A percentile compares a stretch with the other conserved stretches of the same genome.
phyloP scores from a whole-genome alignment of 1,284 basidiomycete genomes.

The Ganoderma sp. region DNA sequence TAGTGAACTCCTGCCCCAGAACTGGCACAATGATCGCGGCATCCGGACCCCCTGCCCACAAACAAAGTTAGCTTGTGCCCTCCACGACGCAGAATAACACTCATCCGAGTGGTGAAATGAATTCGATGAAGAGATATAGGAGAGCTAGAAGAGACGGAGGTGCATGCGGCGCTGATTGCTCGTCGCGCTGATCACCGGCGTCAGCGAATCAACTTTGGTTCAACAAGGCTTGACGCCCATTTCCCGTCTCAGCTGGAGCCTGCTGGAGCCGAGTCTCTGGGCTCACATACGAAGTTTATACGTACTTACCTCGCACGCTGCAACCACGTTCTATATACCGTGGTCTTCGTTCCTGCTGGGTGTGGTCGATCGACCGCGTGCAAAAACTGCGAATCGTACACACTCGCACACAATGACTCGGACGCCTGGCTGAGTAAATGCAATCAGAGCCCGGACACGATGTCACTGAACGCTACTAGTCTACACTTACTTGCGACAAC shows the following conservation, averaged over 20 bases:
- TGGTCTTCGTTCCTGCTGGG: neutral
- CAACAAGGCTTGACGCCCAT: neutral
- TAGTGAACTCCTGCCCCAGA: neutral
- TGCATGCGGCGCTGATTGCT: neutral
- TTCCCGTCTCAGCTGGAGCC: neutral
- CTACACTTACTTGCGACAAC: no score
- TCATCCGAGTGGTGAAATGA: no score
- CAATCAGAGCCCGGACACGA: no score
- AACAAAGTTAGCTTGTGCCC: no score
- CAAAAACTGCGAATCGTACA: no score
- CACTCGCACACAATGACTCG: no score
- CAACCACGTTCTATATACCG: neutral
- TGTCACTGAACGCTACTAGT: no score
- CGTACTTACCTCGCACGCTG: neutral
- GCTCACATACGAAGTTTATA: neutral
- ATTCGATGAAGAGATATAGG: no score
- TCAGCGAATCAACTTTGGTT: no score
- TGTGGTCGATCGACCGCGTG: neutral
- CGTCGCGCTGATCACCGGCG: conserved; percentile 1
- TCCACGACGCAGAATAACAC: no score
- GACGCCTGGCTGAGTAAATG: no score
- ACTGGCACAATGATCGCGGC: neutral
- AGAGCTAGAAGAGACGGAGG: neutral
- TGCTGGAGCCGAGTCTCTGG: neutral
- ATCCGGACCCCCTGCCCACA: no score